Conservation (phyloP, 345 rosid species). For the Garcia nutans region DNA sequence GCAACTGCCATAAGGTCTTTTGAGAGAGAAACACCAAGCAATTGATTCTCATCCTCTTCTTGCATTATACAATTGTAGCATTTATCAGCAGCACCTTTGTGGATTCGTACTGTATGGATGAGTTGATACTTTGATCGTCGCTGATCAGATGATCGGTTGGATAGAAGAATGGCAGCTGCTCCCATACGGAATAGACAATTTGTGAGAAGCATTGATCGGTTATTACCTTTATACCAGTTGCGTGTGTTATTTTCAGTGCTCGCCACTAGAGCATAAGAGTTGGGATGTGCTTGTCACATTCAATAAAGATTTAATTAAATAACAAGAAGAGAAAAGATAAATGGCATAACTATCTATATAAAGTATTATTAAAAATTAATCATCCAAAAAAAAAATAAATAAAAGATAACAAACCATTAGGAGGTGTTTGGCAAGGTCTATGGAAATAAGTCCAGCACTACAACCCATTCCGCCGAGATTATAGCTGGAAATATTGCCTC, state of each 20-base stretch:
- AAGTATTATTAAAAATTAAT: too few species aligned
- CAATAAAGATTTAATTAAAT: too few species aligned
- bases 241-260: constrained; percentile 27
- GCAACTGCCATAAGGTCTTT: constrained; percentile 26
- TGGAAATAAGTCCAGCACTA: constrained; percentile 30
- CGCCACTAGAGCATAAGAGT: constrained; percentile 28
- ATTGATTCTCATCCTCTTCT: not conserved
- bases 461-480: constrained; percentile 35
- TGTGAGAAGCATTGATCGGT: constrained; percentile 28
- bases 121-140: constrained; percentile 27
- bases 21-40: constrained; percentile 15
- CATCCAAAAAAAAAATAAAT: not conserved
- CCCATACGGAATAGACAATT: constrained; percentile 33
- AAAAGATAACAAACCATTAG: constrained; percentile 8
- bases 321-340: too few species aligned
- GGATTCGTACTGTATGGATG: constrained; percentile 17
- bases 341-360: too few species aligned
- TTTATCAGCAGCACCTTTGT: constrained; percentile 26
- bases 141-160: constrained; percentile 21
- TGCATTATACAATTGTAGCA: constrained; percentile 22
- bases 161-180: constrained; percentile 26
- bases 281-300: constrained; percentile 15
- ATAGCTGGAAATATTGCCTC: constrained; percentile 24
- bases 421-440: constrained; percentile 10
- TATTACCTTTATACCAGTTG: constrained; percentile 26